Percentiles rank a stretch among this genome's conserved stretches.
These are phyloP conservation scores for Babesia ovis DNA, from an alignment of 169 alveolate species.

Conservation along the genomic window DNA sequence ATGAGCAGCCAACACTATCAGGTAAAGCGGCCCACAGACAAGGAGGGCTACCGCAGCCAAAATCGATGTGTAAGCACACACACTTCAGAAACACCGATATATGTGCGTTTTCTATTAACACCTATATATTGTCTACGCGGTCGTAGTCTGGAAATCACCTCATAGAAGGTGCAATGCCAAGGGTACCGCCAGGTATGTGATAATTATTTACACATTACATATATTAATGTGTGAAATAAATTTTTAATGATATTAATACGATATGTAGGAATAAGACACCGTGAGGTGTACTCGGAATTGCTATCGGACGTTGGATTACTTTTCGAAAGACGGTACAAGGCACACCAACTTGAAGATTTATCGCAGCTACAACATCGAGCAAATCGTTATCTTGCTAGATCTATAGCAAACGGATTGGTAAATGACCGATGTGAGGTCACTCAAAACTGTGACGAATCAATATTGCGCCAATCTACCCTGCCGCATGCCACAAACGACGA, in stretches of 20 bases:
- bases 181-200: conserved; percentile 24
- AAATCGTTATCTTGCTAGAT: conserved; percentile 1
- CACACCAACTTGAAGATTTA: conserved; percentile 16
- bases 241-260: background rate
- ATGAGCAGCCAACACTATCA: background rate
- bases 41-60: background rate
- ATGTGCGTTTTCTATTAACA: background rate
- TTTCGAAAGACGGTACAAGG: conserved; percentile 31
- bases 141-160: background rate
- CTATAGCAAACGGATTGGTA: background rate
- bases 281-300: conserved; percentile 20
- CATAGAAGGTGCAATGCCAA: conserved; percentile 12
- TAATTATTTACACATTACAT: background rate
- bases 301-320: conserved; percentile 15
- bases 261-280: conserved; percentile 12
- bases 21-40: background rate
- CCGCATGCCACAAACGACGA: background rate
- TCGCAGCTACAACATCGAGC: conserved; percentile 29
- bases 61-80: background rate
- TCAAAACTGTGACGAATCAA: too few species aligned
- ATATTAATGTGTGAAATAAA: background rate
- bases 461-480: background rate
- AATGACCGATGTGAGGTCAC: background rate
- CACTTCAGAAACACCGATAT: background rate
- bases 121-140: background rate